Evolutionary conservation across 306 rosid genomes (phyloP), one percentile per base, ranked within the genome.

Genomic region (Begonia loranthoides): DNA sequence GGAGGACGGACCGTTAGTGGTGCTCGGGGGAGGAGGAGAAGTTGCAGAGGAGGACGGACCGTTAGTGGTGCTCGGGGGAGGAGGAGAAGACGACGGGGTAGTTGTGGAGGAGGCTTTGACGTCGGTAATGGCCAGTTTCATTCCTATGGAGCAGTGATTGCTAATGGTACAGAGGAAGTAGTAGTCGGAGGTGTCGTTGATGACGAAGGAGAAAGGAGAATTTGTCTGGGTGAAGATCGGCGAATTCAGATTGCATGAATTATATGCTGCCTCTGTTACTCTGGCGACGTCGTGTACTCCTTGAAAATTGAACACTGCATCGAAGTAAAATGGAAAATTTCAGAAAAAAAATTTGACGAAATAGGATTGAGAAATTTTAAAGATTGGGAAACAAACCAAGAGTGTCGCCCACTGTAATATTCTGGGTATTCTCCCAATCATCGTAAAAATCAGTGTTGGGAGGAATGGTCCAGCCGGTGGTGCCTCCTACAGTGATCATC

Each of bases 101-200:
- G 52, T 4, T 6, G 7, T 7, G 13, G 67, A 10, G 43, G 60
- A 17, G 17, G 69, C 19, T 13, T n/a, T 9, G 62, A 74, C 61
- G 39, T 54, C 41, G 45, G 59, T 55, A 24, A 82, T 15, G 36
- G 57, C 66, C 17, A 81, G 45, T 75, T 78, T 78, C 52, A 75
- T 85, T 17, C 85, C 80, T 21, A 46, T 14, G 22, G 5, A 12
- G 62, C 90, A 81, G 62, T 75, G 78, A n/a, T 40, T 60, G 4
- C 46, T 5, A 34, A 69, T 15, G 36, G 64, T 45, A 59, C 82
- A 69, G 36, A 63, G 58, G 58, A 70, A 72, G 55, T 59, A 75
- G 45, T 60, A 60, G 0, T 49, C 57, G 0, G 65, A 71, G 1
- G 50, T 12, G 5, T 10, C 16, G 15, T 44, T 48, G 1, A 78